phyloP scores from a whole-genome alignment of 1,284 basidiomycete genomes.

The Sanghuangporus sanghuang region DNA sequence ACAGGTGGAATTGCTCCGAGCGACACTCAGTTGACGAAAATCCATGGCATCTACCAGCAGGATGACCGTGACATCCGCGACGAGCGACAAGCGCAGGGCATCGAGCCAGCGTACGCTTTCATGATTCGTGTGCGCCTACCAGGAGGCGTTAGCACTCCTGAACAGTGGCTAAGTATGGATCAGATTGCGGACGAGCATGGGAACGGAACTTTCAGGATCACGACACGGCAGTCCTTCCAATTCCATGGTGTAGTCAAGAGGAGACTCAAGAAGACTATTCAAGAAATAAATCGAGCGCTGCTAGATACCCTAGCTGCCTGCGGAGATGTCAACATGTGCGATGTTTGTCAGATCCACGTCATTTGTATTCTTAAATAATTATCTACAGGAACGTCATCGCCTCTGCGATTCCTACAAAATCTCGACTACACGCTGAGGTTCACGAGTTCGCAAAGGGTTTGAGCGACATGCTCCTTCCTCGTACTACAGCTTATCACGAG shows the following conservation, averaged over 20 bases:
- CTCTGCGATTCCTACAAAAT: slow-evolving; percentile 86
- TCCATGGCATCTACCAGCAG: slow-evolving; percentile 96
- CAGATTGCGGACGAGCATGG: slow-evolving; percentile 95
- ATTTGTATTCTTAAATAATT: slow-evolving; percentile 17
- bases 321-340: slow-evolving; percentile 92
- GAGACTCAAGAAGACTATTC: slow-evolving; percentile 94
- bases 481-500: slow-evolving; percentile 95
- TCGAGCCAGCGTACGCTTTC: slow-evolving; percentile 96
- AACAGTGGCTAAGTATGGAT: slow-evolving; percentile 96
- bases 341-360: slow-evolving; percentile 16
- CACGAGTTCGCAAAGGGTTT: slow-evolving; percentile 84
- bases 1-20: slow-evolving; percentile 89
- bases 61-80: slow-evolving; percentile 98
- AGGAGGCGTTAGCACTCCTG: slow-evolving; percentile 87
- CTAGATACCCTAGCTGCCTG: slow-evolving; percentile 98
- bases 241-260: slow-evolving; percentile 99
- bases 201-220: slow-evolving; percentile 94
- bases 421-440: slow-evolving; percentile 80
- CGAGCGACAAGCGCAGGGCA: slow-evolving; percentile 88
- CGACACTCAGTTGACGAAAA: too few species aligned
- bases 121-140: slow-evolving; percentile 99
- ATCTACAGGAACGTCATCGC: slow-evolving; percentile 79
- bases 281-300: slow-evolving; percentile 89
- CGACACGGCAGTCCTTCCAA: slow-evolving; percentile 98
- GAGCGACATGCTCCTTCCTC: slow-evolving; percentile 85